Base-by-base conservation (phyloP, 1,284 basidiomycete genomes). In the Cutaneotrichosporon cavernicola region DNA sequence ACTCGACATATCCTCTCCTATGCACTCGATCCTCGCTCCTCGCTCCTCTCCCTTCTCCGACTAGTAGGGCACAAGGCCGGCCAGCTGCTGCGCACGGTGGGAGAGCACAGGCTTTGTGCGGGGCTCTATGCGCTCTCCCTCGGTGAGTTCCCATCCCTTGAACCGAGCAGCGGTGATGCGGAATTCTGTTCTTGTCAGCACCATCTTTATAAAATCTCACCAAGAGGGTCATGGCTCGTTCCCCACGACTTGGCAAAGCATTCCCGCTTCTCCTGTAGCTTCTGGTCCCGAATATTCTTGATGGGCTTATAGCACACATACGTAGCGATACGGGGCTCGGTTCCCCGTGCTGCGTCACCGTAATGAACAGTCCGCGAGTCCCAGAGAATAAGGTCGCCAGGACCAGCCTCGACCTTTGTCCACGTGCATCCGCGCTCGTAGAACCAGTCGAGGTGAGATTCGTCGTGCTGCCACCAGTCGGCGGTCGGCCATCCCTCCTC, bases 291-390 rank as follows among this genome's bases (percentile, higher is more conserved):
- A 16, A 74, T 73, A 50, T 70, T 73, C 31, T 60, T 60, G 5
- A 72, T 72, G 13, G 76, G 76, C 63, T 76, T 78, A 72, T 74
- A 78, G 65, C 76, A 78, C 26, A 78, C 75, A 46, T 78, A 77
- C 34, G 73, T 76, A 2, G 75, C 75, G 32, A 78, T 58, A 34
- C 76, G 66, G 22, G 75, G 72, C 66, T 69, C 52, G 56, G 71
- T 64, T 22, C 76, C 74, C 36, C 43, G 52, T 7, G 74, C 73
- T 47, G 69, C 69, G 26, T 70, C 74, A 56, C 74, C 74, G 61
- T 77, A 77, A 64, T 77, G 72, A 47, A 73, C 61, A 32, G 64
- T 69, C 50, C 68, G 34, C 53, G 62, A 68, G 65, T 74, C 72
- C 74, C 74, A 77, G 36, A 77, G 69, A 60, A 77, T 76, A n/a